Base-by-base conservation (phyloP, 108 stramenopile species). In the Fragilariopsis cylindrus region DNA sequence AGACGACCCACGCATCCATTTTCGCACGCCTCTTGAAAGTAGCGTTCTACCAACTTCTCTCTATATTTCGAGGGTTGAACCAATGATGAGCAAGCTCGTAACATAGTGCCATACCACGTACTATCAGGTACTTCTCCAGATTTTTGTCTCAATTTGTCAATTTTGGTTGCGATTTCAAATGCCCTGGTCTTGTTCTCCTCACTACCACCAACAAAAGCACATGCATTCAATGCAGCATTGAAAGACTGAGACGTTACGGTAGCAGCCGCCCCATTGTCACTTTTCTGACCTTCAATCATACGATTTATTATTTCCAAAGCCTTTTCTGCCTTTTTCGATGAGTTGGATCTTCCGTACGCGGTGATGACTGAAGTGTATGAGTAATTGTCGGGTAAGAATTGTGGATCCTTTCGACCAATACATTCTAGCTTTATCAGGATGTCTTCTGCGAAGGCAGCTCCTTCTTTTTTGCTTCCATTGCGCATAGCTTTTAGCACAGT, bases 141-240 rank as follows among this genome's bases (percentile, higher is more conserved):
- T 48, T 76, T 73, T 56, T 65, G 9, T 18, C 60, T 45, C 73
- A 81, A 39, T 6, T 76, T 75, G 48, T 79, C 54, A 6, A 73
- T 71, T 48, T 49, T 68, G 66, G 76, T 74, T 1, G 85, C 83
- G 73, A 85, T 81, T 9, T 74, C 72, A 46, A 86, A 74, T 15
- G 88, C 88, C 48, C 74, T 71, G n/a, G 46, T 66, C 13, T 79
- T 83, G 44, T 73, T 43, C 72, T 80, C 75, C 42, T 77, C 63
- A 76, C 81, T 50, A 75, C 85, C 64, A 76, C 76, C n/a, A 62
- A 76, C 56, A 63, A 84, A 86, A 5, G 88, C 88, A 54, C 88
- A 88, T 7, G 88, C 81, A 70, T 88, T 88, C 74, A 88, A 64
- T 8, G 83, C 85, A 4, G 88, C 80, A 75, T 88, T 88, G 73